A percentile compares a stretch with the other conserved stretches of the same genome.
Conservation (phyloP, 75 land plant species). For the Pseudotsuga menziesii region DNA sequence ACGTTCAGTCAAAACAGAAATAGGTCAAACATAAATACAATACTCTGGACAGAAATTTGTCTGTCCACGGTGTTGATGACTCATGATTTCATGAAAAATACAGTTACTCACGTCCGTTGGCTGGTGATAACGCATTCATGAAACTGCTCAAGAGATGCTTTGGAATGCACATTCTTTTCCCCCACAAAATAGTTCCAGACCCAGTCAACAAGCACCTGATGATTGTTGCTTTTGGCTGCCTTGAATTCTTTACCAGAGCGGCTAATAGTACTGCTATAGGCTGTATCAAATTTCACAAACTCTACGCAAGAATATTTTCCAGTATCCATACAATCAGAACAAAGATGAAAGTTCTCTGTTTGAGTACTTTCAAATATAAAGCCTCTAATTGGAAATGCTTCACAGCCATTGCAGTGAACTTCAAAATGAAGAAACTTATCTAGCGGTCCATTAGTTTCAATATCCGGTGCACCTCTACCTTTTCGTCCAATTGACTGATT, state of each 20-base stretch:
- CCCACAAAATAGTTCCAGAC: conserved; percentile 85
- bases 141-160: conserved; percentile 6
- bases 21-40: not conserved
- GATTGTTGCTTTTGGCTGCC: conserved; percentile 19
- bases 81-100: not conserved
- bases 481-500: not conserved
- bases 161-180: not conserved
- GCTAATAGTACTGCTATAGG: conserved; percentile 6
- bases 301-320: not conserved
- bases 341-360: conserved; percentile 20
- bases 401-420: conserved; percentile 28
- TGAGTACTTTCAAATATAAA: conserved; percentile 13
- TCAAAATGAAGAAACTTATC: conserved; percentile 36
- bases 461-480: conserved; percentile 14
- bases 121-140: conserved; percentile 30
- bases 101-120: conserved; percentile 46
- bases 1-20: not conserved
- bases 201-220: conserved; percentile 79
- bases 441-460: conserved; percentile 49
- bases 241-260: not conserved
- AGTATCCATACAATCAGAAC: conserved; percentile 17
- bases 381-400: conserved; percentile 32
- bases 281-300: conserved; percentile 11
- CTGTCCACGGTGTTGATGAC: not conserved
- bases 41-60: not conserved